Conservation (phyloP, 106 monocot genomes). For the Apostasia ramifera region DNA sequence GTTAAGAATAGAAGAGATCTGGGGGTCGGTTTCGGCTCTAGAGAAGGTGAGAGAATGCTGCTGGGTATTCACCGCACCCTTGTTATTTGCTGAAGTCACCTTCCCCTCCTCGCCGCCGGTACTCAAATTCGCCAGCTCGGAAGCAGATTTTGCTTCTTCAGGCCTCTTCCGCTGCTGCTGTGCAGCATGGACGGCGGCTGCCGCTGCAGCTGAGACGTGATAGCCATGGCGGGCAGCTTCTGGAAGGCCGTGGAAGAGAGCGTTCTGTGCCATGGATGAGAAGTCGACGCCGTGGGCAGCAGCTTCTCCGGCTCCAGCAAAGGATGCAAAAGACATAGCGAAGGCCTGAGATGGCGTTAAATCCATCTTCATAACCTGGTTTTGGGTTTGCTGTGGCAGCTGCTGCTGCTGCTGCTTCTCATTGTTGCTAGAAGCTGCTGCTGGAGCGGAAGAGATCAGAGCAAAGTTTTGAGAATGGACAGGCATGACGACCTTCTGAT, state of each 20-base stretch:
- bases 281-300: conserved; percentile 53
- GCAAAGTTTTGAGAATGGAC: conserved; percentile 62
- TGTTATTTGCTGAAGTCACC: conserved; percentile 6
- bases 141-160: conserved; percentile 39
- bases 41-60: conserved; percentile 34
- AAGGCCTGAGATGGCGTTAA: conserved; percentile 50
- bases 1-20: conserved; percentile 17
- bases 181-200: too few relatives aligned
- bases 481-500: conserved; percentile 49
- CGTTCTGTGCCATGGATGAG: conserved; percentile 50
- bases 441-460: conserved; percentile 33
- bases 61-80: conserved; percentile 14
- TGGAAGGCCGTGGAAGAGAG: conserved; percentile 45
- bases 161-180: conserved; percentile 16
- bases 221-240: conserved; percentile 54
- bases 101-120: conserved; percentile 36
- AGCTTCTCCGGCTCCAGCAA: conserved; percentile 12
- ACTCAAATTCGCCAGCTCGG: conserved; percentile 18
- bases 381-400: background rate
- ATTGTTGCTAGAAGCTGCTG: background rate
- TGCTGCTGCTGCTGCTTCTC: conserved; percentile 27
- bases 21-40: conserved; percentile 5
- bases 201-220: conserved; percentile 18
- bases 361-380: conserved; percentile 22
- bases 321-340: conserved; percentile 65